Evolutionary conservation across 345 rosid species (phyloP).

Genomic region (Clausena lansium): DNA sequence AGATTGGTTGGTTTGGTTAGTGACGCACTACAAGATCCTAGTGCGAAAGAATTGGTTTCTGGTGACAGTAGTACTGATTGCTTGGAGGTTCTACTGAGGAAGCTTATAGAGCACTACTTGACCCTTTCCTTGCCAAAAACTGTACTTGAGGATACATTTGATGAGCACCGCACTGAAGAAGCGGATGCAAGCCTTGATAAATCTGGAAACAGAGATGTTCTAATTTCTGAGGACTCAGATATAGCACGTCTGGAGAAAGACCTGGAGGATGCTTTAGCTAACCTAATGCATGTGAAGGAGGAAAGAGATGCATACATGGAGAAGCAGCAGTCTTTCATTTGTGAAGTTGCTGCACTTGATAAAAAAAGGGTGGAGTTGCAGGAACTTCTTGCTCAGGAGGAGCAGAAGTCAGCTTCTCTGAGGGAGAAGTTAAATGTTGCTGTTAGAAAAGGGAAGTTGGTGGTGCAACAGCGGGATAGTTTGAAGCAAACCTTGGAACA

Average conservation of each 20-base stretch:
- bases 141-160: slow-evolving; percentile 24
- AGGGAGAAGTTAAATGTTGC: slow-evolving; percentile 92
- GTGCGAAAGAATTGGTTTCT: slow-evolving; percentile 35
- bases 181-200: slow-evolving; percentile 28
- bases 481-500: slow-evolving; percentile 75
- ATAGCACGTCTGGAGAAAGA: slow-evolving; percentile 51
- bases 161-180: slow-evolving; percentile 25
- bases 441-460: slow-evolving; percentile 91
- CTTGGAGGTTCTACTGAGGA: slow-evolving; percentile 62
- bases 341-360: slow-evolving; percentile 58
- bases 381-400: slow-evolving; percentile 68
- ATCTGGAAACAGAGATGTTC: slow-evolving; percentile 42
- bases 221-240: slow-evolving; percentile 34
- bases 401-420: slow-evolving; percentile 72
- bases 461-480: slow-evolving; percentile 85
- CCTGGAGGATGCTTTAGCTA: slow-evolving; percentile 59
- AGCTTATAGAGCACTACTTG: slow-evolving; percentile 62
- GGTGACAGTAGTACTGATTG: slow-evolving; percentile 44
- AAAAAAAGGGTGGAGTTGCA: slow-evolving; percentile 60
- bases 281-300: slow-evolving; percentile 53
- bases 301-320: slow-evolving; percentile 67
- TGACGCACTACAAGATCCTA: slow-evolving; percentile 59
- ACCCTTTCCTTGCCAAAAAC: slow-evolving; percentile 30
- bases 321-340: slow-evolving; percentile 54
- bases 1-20: slow-evolving; percentile 56